Base-by-base conservation (phyloP, 2,329 filamentous ascomycete genomes). In the Diaporthe velutina region DNA sequence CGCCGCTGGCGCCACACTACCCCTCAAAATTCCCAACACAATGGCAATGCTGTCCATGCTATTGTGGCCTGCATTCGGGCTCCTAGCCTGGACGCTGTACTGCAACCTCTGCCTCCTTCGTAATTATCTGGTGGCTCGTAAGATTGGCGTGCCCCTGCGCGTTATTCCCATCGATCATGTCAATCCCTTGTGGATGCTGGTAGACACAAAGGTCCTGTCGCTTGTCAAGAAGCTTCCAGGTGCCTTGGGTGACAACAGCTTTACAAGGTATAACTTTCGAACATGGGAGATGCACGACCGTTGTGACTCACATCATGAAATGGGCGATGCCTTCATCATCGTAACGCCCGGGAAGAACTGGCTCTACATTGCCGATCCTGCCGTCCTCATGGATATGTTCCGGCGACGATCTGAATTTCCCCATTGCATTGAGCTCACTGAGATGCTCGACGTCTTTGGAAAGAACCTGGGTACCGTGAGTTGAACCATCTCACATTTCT, bases 211-310 rank as follows among this genome's bases (percentile, higher is more conserved):
- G 25, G 74, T 81, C 10, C 48, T 80, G 0, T 52, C 74, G 2
- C n/a, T 80, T 17, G 17, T 82, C 22, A 73, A 76, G 8, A 75
- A 75, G 1, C 55, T 81, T 3, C 78, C 79, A 4, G n/a, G n/a
- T n/a, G n/a, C n/a, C n/a, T 79, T 77, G 3, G 78, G 80, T 3
- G 74, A 81, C 15, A 80, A 78, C 73, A 82, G 74, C 75, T 82
- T 83, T 70, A 80, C 79, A 4, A 68, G 82, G 4, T 83, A 79
- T 76, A 83, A 83, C 66, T 83, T 66, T 45, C 77, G 80, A 15
- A 78, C 78, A 30, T 83, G 79, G 79, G 55, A 75, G 42, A 17
- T 72, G 2, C n/a, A 57, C 12, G 52, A 72, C 35, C 45, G 73
- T 6, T 75, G 38, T 22, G 2, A 15, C 10, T 60, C 68, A 8